phyloP scores from a whole-genome alignment of 257 asterid species.

The Paraleonurus japonicus region DNA sequence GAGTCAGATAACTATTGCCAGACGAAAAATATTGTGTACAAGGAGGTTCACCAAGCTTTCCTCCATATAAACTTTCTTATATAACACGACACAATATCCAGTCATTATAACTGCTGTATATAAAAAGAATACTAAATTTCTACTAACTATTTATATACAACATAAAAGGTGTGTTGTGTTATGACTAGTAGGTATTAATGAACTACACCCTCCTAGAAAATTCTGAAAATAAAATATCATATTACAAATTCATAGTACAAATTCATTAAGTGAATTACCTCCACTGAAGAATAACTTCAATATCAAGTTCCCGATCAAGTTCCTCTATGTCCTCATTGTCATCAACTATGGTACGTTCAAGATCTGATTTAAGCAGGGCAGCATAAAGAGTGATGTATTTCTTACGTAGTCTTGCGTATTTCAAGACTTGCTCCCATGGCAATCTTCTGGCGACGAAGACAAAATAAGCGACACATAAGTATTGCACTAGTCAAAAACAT shows the following conservation, averaged over 20 bases:
- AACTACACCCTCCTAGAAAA: slow-evolving; percentile 23
- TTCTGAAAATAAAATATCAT: slow-evolving; percentile 5
- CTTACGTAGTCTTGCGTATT: slow-evolving; percentile 73
- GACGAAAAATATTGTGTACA: neutral
- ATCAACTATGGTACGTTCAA: slow-evolving; percentile 62
- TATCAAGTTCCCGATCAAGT: slow-evolving; percentile 86
- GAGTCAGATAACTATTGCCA: neutral
- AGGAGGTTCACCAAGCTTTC: neutral
- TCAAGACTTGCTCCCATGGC: slow-evolving; percentile 95
- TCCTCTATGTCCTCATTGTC: slow-evolving; percentile 79
- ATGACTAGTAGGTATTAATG: neutral
- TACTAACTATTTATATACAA: neutral
- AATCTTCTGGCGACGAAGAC: slow-evolving; percentile 52
- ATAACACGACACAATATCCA: neutral
- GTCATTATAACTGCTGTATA: neutral
- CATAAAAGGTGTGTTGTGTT: neutral
- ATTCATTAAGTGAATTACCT: slow-evolving; percentile 47
- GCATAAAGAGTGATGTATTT: slow-evolving; percentile 84
- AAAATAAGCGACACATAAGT: slow-evolving; percentile 14
- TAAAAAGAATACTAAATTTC: neutral
- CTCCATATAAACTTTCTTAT: neutral
- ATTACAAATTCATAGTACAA: slow-evolving; percentile 4
- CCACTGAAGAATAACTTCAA: slow-evolving; percentile 90
- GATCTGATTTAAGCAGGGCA: slow-evolving; percentile 72
- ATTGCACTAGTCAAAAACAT: slow-evolving; percentile 11